Percentiles rank a stretch among this genome's conserved stretches.
These are phyloP conservation scores for Penicillium sp. DNA, from an alignment of 2,329 filamentous ascomycete species.

Conservation along the genomic window DNA sequence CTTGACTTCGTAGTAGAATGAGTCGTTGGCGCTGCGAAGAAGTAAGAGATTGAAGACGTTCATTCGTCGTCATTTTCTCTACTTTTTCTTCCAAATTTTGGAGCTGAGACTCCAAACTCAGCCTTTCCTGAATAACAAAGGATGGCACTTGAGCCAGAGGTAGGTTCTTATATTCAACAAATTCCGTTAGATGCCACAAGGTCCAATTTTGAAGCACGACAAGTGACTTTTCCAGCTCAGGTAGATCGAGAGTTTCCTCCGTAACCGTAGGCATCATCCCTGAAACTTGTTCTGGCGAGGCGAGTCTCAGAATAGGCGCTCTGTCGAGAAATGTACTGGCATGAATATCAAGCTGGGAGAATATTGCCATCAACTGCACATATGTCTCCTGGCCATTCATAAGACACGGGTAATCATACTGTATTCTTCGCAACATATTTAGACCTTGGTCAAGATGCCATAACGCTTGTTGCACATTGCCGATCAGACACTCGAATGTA, in stretches of 20 bases:
- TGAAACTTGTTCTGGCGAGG: not conserved
- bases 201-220: constrained; percentile 24
- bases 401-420: not conserved
- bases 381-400: constrained; percentile 2
- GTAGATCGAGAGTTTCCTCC: not conserved
- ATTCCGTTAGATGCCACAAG: constrained; percentile 17
- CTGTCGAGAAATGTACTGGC: constrained; percentile 20
- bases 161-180: constrained; percentile 8
- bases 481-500: constrained; percentile 25
- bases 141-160: constrained; percentile 4
- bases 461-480: constrained; percentile 21
- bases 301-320: constrained; percentile 11
- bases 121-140: constrained; percentile 7
- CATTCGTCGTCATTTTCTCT: not conserved
- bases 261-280: not conserved
- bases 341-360: constrained; percentile 23
- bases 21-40: not conserved
- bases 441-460: constrained; percentile 27
- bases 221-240: constrained; percentile 14
- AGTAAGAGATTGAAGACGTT: not conserved
- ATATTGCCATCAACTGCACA: constrained; percentile 5
- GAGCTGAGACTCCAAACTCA: constrained; percentile 8
- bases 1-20: constrained; percentile 13
- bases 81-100: not conserved
- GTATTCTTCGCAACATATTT: constrained; percentile 17